Evolutionary conservation across 192 early-diverging fungal genomes (phyloP).

Genomic region (Obelidium mucronatum): DNA sequence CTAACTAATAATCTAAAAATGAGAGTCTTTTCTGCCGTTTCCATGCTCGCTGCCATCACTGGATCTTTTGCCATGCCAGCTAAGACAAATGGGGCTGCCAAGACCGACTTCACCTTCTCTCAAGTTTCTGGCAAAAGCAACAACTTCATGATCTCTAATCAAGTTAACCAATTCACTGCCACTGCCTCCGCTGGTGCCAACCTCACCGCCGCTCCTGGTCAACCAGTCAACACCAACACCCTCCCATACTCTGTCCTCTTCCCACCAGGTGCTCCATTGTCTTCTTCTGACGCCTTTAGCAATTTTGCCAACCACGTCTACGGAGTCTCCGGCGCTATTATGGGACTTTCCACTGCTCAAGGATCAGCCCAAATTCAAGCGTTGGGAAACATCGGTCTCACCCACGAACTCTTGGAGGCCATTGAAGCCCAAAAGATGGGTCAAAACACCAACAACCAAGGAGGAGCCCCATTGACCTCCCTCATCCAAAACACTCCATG

Average conservation of each 20-base stretch:
- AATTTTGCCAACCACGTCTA: constrained; percentile 13
- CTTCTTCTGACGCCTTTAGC: not conserved
- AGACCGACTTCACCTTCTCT: too few species aligned
- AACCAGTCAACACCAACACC: not conserved
- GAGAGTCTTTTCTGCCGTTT: too few species aligned
- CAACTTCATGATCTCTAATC: too few species aligned
- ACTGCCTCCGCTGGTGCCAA: too few species aligned
- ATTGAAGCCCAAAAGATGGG: constrained; percentile 6
- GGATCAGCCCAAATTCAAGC: not conserved
- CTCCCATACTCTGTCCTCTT: not conserved
- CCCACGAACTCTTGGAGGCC: constrained; percentile 1
- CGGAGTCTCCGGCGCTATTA: not conserved
- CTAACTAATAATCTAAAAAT: too few species aligned
- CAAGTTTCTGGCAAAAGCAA: too few species aligned
- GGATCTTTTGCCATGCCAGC: too few species aligned
- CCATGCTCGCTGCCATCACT: too few species aligned
- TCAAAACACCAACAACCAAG: constrained; percentile 4
- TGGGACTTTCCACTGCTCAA: not conserved
- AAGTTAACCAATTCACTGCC: too few species aligned
- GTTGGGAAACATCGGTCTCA: not conserved
- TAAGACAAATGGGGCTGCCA: too few species aligned
- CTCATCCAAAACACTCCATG: constrained; percentile 6
- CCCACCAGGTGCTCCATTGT: not conserved
- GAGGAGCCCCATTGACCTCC: not conserved
- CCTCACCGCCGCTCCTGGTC: too few species aligned